A percentile compares a stretch with the other conserved stretches of the same genome.
Evolutionary conservation across 768 basidiomycete species (phyloP).

Genomic region (Chiua virens): DNA sequence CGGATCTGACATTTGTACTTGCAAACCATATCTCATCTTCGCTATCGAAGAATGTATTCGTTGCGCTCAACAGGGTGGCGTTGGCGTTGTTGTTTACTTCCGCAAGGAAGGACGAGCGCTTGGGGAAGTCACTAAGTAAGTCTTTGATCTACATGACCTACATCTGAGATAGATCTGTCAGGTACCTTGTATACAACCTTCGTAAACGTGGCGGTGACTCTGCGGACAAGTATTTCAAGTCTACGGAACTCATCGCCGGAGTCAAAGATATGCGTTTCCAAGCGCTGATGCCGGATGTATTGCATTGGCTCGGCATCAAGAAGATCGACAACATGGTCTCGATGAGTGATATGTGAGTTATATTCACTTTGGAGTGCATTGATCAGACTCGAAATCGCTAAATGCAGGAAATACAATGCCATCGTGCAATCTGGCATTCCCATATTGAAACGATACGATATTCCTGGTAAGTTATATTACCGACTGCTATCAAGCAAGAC

Average conservation of each 20-base stretch:
- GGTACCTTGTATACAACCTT: conserved; percentile 93
- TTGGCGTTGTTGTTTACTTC: conserved; percentile 93
- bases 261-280: conserved; percentile 97
- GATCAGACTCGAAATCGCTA: background rate
- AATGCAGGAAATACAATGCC: conserved; percentile 84
- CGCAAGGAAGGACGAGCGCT: conserved; percentile 91
- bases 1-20: conserved; percentile 89
- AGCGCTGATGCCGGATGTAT: conserved; percentile 92
- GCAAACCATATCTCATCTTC: conserved; percentile 90
- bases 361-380: background rate
- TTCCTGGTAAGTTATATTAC: conserved; percentile 57
- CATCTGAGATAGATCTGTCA: conserved; percentile 25
- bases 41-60: conserved; percentile 94
- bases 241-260: conserved; percentile 90
- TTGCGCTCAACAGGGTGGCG: conserved; percentile 79
- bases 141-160: conserved; percentile 7
- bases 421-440: conserved; percentile 88
- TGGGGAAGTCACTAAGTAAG: conserved; percentile 89
- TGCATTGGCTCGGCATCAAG: conserved; percentile 92
- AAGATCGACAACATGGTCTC: conserved; percentile 89
- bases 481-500: background rate
- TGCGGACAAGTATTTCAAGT: conserved; percentile 92
- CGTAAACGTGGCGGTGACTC: conserved; percentile 93
- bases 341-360: conserved; percentile 75
- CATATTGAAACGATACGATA: conserved; percentile 79